Evolutionary conservation across 371 early-diverging fungal species (phyloP).

Genomic region (Apophysomyces trapeziformis): DNA sequence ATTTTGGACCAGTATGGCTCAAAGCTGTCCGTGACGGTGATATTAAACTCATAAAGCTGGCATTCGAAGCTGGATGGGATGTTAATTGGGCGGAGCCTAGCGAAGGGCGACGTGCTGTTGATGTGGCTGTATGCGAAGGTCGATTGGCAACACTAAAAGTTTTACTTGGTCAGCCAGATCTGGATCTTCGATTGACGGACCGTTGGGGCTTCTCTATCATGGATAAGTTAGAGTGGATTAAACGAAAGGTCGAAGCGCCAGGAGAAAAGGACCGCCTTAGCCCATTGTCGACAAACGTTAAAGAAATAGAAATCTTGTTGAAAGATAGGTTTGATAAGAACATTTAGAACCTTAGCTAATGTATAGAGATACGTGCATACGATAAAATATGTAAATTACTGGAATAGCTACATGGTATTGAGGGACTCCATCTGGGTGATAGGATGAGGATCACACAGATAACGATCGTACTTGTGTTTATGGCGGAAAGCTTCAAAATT

Average conservation of each 20-base stretch:
- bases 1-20: conserved; percentile 57
- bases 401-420: too few species aligned
- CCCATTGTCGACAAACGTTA: not conserved
- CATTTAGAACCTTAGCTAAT: not conserved
- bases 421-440: too few species aligned
- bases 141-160: conserved; percentile 39
- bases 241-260: not conserved
- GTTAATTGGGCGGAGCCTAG: conserved; percentile 51
- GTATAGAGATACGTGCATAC: not conserved
- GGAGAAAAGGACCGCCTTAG: not conserved
- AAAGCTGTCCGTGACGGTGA: conserved; percentile 44
- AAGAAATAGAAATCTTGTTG: not conserved
- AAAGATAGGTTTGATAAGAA: not conserved
- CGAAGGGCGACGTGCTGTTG: conserved; percentile 43
- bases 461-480: too few species aligned
- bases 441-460: too few species aligned
- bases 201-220: conserved; percentile 40
- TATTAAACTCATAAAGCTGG: conserved; percentile 37
- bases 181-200: conserved; percentile 28
- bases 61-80: conserved; percentile 45
- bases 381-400: too few species aligned
- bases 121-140: conserved; percentile 44
- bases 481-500: too few species aligned
- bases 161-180: conserved; percentile 29
- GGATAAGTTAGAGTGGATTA: conserved; percentile 34